phyloP scores from a whole-genome alignment of 345 rosid species.

The Linum lewisii region DNA sequence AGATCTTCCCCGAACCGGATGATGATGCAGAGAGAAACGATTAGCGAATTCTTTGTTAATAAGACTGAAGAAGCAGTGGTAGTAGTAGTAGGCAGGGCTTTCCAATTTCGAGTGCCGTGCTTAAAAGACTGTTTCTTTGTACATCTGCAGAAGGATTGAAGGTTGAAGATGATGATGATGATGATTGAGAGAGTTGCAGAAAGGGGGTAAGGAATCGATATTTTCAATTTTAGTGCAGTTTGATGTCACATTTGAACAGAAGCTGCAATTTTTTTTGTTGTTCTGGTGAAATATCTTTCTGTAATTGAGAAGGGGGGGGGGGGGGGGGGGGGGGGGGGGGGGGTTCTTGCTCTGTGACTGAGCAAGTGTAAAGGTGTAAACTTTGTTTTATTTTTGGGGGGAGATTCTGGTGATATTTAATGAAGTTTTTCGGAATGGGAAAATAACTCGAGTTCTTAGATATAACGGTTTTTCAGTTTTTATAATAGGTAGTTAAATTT shows the following conservation, averaged over 20 bases:
- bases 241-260: conserved; percentile 12
- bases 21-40: conserved; percentile 40
- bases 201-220: neutral
- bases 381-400: conserved; percentile 7
- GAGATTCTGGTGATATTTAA: conserved; percentile 16
- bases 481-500: too few species aligned
- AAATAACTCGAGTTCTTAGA: too few species aligned
- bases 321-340: too few species aligned
- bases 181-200: conserved; percentile 4
- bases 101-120: conserved; percentile 33
- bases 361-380: conserved; percentile 28
- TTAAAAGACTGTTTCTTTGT: conserved; percentile 5
- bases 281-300: neutral
- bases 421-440: conserved; percentile 6
- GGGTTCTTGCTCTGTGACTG: conserved; percentile 10
- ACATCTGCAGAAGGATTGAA: conserved; percentile 3
- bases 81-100: conserved; percentile 22
- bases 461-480: too few species aligned
- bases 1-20: conserved; percentile 75
- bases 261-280: conserved; percentile 20
- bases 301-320: too few species aligned
- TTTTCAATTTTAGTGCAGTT: conserved; percentile 16
- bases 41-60: conserved; percentile 53
- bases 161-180: neutral
- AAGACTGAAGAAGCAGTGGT: conserved; percentile 15